Conservation (phyloP, 2,329 filamentous ascomycete species). For the Emergomyces africanus region DNA sequence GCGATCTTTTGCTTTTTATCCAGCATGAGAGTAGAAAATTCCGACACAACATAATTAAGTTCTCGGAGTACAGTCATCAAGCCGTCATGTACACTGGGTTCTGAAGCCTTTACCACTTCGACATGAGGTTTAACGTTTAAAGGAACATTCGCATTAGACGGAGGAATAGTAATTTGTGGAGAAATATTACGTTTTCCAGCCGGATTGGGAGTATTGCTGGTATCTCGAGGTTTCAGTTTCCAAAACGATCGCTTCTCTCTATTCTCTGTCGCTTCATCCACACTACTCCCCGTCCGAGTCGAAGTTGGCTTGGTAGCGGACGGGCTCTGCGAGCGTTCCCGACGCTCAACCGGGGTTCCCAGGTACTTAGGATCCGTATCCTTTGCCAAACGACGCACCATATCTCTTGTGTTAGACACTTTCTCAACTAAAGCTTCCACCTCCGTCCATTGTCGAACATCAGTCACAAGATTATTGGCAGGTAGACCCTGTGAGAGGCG, state of each 20-base stretch:
- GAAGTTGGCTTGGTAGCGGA: constrained; percentile 8
- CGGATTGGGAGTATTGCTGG: constrained; percentile 26
- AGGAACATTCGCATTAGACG: constrained; percentile 21
- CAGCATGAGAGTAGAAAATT: constrained; percentile 65
- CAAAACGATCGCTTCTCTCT: constrained; percentile 67
- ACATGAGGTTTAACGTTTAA: constrained; percentile 17
- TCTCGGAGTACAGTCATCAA: constrained; percentile 74
- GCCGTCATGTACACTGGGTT: constrained; percentile 57
- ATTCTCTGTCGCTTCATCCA: constrained; percentile 23
- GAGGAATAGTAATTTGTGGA: constrained; percentile 39
- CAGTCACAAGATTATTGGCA: constrained; percentile 33
- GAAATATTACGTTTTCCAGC: constrained; percentile 38
- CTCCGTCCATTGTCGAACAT: constrained; percentile 75
- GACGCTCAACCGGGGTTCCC: constrained; percentile 11
- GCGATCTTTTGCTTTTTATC: constrained; percentile 68
- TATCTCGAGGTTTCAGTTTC: constrained; percentile 68
- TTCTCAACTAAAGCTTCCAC: constrained; percentile 77
- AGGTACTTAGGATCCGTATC: constrained; percentile 60
- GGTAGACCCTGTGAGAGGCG: constrained; percentile 18
- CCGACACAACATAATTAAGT: constrained; percentile 67
- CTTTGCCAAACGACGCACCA: constrained; percentile 71
- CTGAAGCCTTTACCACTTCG: background rate
- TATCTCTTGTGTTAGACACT: constrained; percentile 77
- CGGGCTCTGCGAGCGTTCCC: constrained; percentile 24
- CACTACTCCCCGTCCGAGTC: constrained; percentile 16